A percentile compares a stretch with the other conserved stretches of the same genome.
phyloP scores from a whole-genome alignment of 805 yeast genomes.

The Suhomyces faveliae region DNA sequence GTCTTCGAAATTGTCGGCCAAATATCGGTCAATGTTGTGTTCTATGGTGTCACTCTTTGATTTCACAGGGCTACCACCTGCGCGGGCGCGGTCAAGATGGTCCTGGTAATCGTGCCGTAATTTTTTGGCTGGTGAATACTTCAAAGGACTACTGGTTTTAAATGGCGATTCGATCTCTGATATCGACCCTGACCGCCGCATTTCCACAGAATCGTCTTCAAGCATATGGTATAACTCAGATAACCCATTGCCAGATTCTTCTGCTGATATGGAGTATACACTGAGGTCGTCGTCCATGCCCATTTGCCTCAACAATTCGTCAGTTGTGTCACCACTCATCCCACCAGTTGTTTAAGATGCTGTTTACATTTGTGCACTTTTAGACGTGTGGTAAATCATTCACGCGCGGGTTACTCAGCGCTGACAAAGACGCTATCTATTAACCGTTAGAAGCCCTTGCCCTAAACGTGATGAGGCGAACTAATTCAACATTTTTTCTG shows the following conservation, averaged over 20 bases:
- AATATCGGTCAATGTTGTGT: constrained; percentile 11
- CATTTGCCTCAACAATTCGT: background rate
- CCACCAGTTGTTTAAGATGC: background rate
- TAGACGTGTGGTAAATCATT: background rate
- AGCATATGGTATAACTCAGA: constrained; percentile 13
- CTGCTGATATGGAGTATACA: constrained; percentile 13
- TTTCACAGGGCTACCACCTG: constrained; percentile 16
- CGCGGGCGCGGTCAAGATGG: constrained; percentile 13
- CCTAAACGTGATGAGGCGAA: background rate
- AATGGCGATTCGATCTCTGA: constrained; percentile 8
- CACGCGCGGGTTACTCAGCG: background rate
- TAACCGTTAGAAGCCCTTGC: background rate
- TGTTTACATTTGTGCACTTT: background rate
- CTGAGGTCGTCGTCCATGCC: constrained; percentile 15
- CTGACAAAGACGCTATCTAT: background rate
- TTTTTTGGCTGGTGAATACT: constrained; percentile 16
- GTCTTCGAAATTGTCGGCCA: constrained; percentile 2
- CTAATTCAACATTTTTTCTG: background rate
- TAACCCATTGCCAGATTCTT: constrained; percentile 4
- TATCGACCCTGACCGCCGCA: constrained; percentile 10
- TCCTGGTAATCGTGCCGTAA: constrained; percentile 18
- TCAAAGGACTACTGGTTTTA: constrained; percentile 13
- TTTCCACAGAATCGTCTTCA: constrained; percentile 19
- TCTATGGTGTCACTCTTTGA: constrained; percentile 9
- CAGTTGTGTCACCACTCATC: background rate